These are phyloP conservation scores for Trametes sanguinea DNA, from an alignment of 768 basidiomycete species.

Conservation along the genomic window DNA sequence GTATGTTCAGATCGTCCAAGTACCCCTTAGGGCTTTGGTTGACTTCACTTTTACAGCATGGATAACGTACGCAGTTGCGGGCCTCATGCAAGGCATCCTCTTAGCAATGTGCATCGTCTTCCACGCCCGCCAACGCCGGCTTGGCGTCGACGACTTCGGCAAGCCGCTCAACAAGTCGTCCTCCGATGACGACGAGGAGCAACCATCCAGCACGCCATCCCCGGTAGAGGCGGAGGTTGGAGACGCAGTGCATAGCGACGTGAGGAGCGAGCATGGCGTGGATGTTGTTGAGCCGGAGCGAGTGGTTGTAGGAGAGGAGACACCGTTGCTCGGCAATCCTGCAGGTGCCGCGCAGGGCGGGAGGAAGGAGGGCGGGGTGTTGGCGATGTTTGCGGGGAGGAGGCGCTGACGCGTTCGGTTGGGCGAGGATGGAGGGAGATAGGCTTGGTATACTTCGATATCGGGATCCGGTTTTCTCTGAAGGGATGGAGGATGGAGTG, in stretches of 20 bases:
- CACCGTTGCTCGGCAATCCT: conserved; percentile 19
- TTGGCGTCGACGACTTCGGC: conserved; percentile 91
- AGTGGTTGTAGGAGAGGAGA: conserved; percentile 2
- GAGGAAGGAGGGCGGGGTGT: neutral
- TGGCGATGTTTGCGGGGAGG: conserved; percentile 1
- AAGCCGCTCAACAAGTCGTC: conserved; percentile 40
- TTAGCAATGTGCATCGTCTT: conserved; percentile 85
- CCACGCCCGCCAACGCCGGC: conserved; percentile 73
- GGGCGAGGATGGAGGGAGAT: no score
- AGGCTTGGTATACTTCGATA: no score
- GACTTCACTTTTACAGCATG: conserved; percentile 52
- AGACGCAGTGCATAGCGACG: conserved; percentile 26
- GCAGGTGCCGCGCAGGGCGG: neutral
- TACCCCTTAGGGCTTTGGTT: neutral
- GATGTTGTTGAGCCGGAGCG: neutral
- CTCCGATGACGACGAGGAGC: neutral
- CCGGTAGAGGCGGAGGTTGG: conserved; percentile 21
- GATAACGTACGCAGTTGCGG: conserved; percentile 80
- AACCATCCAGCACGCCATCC: conserved; percentile 5
- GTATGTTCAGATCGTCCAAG: conserved; percentile 41
- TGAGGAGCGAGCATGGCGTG: conserved; percentile 20
- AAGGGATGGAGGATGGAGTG: no score
- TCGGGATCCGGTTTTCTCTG: no score
- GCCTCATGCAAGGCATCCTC: conserved; percentile 79
- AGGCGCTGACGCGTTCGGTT: neutral